These are phyloP conservation scores for Rutstroemia sp. DNA, from an alignment of 2,329 filamentous ascomycete genomes.

Conservation along the genomic window DNA sequence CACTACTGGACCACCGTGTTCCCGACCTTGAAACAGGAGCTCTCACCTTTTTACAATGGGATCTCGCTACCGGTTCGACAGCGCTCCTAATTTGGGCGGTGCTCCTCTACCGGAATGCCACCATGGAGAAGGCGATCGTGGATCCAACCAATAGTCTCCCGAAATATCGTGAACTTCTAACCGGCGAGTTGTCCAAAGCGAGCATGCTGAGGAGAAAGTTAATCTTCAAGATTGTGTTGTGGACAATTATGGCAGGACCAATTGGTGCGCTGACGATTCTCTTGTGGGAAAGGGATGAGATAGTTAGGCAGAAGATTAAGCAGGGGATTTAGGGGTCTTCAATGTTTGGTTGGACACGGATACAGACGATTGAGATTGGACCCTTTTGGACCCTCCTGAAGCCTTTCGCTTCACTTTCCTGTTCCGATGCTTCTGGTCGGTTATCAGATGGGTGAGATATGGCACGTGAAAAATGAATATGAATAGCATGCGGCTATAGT, in stretches of 20 bases:
- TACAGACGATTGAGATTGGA: not conserved
- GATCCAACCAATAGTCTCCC: slow-evolving; percentile 15
- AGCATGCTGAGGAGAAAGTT: slow-evolving; percentile 18
- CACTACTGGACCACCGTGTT: slow-evolving; percentile 20
- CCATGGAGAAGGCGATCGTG: slow-evolving; percentile 14
- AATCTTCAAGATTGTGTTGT: slow-evolving; percentile 30
- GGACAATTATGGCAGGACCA: slow-evolving; percentile 36
- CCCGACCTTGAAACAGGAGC: slow-evolving; percentile 31
- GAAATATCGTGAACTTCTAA: slow-evolving; percentile 13
- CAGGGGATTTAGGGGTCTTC: slow-evolving; percentile 15
- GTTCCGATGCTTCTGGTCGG: too few species aligned
- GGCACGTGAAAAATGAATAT: too few species aligned
- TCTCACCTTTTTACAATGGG: slow-evolving; percentile 41
- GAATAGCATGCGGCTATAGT: too few species aligned
- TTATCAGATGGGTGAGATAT: too few species aligned
- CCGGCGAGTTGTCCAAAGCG: slow-evolving; percentile 19
- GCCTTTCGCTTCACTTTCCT: too few species aligned
- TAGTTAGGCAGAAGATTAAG: slow-evolving; percentile 24
- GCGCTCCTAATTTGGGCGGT: slow-evolving; percentile 40
- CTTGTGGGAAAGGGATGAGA: slow-evolving; percentile 43
- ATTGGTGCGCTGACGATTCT: slow-evolving; percentile 37
- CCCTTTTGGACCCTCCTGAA: too few species aligned
- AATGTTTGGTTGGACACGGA: not conserved
- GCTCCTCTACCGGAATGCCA: slow-evolving; percentile 29
- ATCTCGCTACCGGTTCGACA: slow-evolving; percentile 36